Evolutionary conservation across 441 rosid genomes (phyloP).

Genomic region (Hura crepitans): DNA sequence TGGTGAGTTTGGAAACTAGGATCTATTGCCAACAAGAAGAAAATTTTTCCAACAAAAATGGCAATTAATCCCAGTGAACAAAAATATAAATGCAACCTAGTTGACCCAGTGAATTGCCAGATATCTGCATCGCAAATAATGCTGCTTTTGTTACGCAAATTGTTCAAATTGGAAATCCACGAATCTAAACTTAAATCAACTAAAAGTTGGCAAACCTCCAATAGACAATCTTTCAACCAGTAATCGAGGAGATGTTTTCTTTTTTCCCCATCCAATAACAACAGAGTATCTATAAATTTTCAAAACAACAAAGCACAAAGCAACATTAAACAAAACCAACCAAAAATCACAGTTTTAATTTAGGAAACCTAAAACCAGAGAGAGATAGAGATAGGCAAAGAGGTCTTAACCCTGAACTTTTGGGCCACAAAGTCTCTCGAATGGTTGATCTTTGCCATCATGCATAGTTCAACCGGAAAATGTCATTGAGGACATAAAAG

Average conservation of each 20-base stretch:
- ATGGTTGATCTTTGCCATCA: constrained; percentile 33
- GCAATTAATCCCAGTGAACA: too few species aligned
- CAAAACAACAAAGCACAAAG: constrained; percentile 28
- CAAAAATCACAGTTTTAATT: constrained; percentile 28
- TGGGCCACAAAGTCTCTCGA: background rate
- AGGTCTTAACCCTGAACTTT: constrained; percentile 21
- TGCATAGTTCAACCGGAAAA: constrained; percentile 97
- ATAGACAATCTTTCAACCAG: constrained; percentile 19
- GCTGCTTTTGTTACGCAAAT: too few species aligned
- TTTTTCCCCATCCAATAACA: constrained; percentile 31
- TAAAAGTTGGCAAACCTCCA: constrained; percentile 12
- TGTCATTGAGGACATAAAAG: constrained; percentile 89
- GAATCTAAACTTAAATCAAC: background rate
- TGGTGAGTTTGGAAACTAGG: too few species aligned
- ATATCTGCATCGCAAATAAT: too few species aligned
- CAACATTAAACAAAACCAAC: constrained; percentile 28
- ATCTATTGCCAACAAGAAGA: too few species aligned
- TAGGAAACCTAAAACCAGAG: constrained; percentile 32
- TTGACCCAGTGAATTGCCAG: too few species aligned
- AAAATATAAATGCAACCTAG: too few species aligned
- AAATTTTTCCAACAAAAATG: too few species aligned
- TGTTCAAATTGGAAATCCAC: background rate
- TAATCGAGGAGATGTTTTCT: constrained; percentile 10
- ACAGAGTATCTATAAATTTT: constrained; percentile 24
- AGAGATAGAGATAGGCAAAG: constrained; percentile 23